phyloP scores from a whole-genome alignment of 23 red algal species.

The Pyropia yezoensis region DNA sequence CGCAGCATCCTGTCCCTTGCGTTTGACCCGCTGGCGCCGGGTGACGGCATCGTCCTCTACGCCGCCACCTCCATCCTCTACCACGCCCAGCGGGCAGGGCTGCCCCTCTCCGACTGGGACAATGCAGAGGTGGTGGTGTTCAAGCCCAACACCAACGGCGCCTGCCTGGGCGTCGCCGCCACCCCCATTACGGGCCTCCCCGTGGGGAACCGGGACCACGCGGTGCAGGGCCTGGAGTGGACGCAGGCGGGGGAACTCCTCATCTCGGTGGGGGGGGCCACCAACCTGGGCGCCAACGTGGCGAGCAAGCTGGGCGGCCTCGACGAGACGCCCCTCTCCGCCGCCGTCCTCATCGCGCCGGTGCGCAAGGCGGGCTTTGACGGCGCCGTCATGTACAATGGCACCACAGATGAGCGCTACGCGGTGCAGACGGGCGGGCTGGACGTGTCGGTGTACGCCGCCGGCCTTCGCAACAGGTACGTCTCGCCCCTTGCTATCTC shows the following conservation, averaged over 20 bases:
- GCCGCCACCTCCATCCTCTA: conserved; percentile 41
- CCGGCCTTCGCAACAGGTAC: conserved; percentile 43
- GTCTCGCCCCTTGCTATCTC: no score
- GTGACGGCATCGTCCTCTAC: conserved; percentile 16
- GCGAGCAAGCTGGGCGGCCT: conserved; percentile 35
- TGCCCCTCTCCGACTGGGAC: conserved; percentile 13
- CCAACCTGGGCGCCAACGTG: conserved; percentile 36
- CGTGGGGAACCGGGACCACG: conserved; percentile 60
- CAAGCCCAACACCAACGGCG: conserved; percentile 10
- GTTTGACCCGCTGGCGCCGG: conserved; percentile 36
- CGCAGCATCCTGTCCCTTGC: conserved; percentile 31
- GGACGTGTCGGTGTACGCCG: conserved; percentile 24
- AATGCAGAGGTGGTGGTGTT: conserved; percentile 43
- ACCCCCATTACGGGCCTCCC: conserved; percentile 7
- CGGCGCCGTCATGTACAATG: conserved; percentile 27
- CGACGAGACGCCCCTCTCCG: conserved; percentile 50
- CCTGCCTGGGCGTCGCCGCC: conserved; percentile 23
- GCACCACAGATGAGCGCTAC: conserved; percentile 15
- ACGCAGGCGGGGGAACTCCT: conserved; percentile 27
- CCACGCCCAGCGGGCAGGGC: conserved; percentile 16
- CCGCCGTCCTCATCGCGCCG: conserved; percentile 25
- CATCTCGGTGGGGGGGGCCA: conserved; percentile 28
- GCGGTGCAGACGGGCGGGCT: conserved; percentile 28
- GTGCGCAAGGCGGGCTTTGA: conserved; percentile 29
- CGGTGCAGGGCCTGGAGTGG: conserved; percentile 35